Base-by-base conservation (phyloP, 768 basidiomycete genomes). In the Russula earlei region DNA sequence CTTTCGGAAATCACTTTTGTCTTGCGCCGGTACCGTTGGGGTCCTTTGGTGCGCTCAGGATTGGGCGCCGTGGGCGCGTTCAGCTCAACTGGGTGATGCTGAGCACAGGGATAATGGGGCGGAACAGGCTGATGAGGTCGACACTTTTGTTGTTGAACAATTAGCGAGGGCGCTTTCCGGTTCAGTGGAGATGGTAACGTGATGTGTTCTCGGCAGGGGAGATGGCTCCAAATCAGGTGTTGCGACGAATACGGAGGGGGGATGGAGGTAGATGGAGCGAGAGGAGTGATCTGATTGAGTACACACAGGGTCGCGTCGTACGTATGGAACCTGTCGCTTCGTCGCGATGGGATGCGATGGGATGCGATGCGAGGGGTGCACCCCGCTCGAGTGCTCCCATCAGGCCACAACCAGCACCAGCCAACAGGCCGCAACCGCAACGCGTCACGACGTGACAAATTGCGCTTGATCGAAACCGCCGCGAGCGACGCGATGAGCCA, bases 401-500 rank as follows among this genome's bases (percentile, higher is more conserved):
- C n/a, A n/a, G n/a, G n/a, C n/a, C n/a, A n/a, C n/a, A n/a, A n/a
- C n/a, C n/a, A n/a, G n/a, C n/a, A n/a, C n/a, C n/a, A n/a, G n/a
- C n/a, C n/a, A n/a, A n/a, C n/a, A n/a, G n/a, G n/a, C 29, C 9
- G 5, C 29, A 31, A 31, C 29, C 10, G 7, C 7, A 19, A 5
- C 29, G 3, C 54, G 63, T 63, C 61, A 66, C 61, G 43, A 61
- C 58, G 62, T 67, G 57, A 66, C 64, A 64, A 62, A 46, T 52
- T n/a, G 58, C 11, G 37, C 62, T 61, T 61, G 52, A 47, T 54
- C 43, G 19, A 56, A 66, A 55, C 52, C 63, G 64, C 77, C 72
- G 75, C 69, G 67, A 75, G 75, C 58, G 72, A 71, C 63, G 64
- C 77, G 72, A 75, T 69, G 67, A 75, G 75, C 58, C 72, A 71